These are phyloP conservation scores for Lyophyllum shimeji DNA, from an alignment of 768 basidiomycete genomes.

Conservation along the genomic window DNA sequence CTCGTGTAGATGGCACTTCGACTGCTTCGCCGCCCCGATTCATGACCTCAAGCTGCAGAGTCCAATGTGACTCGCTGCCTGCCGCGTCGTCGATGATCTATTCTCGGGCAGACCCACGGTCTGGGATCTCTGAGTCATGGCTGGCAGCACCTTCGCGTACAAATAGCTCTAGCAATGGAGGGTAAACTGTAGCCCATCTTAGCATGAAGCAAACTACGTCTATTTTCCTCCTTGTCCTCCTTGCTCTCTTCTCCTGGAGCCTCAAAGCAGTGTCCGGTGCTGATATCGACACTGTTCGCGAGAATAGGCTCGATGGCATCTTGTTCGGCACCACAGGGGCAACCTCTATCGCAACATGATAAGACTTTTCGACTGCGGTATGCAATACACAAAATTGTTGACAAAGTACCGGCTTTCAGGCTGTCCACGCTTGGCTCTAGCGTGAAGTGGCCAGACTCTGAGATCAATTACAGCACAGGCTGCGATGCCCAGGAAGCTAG, in stretches of 20 bases:
- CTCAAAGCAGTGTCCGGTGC: not conserved
- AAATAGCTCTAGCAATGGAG: slow-evolving; percentile 1
- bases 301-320: slow-evolving; percentile 38
- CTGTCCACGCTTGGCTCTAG: slow-evolving; percentile 43
- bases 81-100: not conserved
- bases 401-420: slow-evolving; percentile 29
- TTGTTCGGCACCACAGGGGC: slow-evolving; percentile 39
- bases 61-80: not conserved
- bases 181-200: not conserved
- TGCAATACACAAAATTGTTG: not conserved
- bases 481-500: slow-evolving; percentile 63
- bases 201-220: slow-evolving; percentile 9
- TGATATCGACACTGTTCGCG: slow-evolving; percentile 31
- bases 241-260: not conserved
- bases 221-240: not conserved
- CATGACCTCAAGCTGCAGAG: not conserved
- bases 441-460: slow-evolving; percentile 54
- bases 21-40: slow-evolving; percentile 9
- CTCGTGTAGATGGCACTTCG: not conserved
- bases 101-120: slow-evolving; percentile 1
- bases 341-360: slow-evolving; percentile 43
- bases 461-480: slow-evolving; percentile 63
- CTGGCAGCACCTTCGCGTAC: not conserved
- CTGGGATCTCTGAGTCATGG: not conserved
- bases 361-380: slow-evolving; percentile 2